A percentile compares a stretch with the other conserved stretches of the same genome.
Evolutionary conservation across 2,329 filamentous ascomycete species (phyloP).

Genomic region (Elsinoe australis): DNA sequence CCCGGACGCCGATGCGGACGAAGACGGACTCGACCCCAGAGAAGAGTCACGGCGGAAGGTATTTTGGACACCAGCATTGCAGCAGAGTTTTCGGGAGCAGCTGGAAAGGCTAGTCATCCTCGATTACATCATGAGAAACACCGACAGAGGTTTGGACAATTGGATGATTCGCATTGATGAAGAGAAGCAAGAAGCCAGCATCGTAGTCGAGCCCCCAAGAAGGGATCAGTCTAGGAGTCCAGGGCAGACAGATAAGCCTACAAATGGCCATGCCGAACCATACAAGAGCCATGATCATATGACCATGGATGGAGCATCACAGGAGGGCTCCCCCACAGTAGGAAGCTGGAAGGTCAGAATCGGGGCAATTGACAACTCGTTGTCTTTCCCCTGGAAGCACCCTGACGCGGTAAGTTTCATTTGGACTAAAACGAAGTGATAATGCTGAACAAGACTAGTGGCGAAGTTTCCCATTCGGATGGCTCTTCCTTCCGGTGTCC

Average conservation of each 20-base stretch:
- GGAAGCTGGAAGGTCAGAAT: conserved; percentile 40
- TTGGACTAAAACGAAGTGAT: conserved; percentile 36
- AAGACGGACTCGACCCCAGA: conserved; percentile 41
- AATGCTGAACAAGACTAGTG: conserved; percentile 40
- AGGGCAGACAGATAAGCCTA: conserved; percentile 26
- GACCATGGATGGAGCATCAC: conserved; percentile 51
- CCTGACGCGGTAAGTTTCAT: conserved; percentile 64
- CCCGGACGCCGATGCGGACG: conserved; percentile 45
- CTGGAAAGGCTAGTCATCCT: conserved; percentile 94
- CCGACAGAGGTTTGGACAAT: conserved; percentile 90
- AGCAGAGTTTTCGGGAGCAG: conserved; percentile 89
- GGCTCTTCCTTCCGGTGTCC: conserved; percentile 94
- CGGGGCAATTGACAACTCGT: conserved; percentile 92
- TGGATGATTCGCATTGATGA: conserved; percentile 99
- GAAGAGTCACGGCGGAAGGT: conserved; percentile 43
- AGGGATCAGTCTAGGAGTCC: conserved; percentile 33
- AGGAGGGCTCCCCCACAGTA: too few relatives aligned
- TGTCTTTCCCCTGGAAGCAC: conserved; percentile 99
- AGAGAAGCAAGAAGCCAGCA: conserved; percentile 71
- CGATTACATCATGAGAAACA: conserved; percentile 99
- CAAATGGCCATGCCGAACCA: conserved; percentile 32
- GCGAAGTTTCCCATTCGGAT: conserved; percentile 92
- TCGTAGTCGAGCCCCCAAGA: conserved; percentile 76
- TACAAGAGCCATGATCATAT: conserved; percentile 64
- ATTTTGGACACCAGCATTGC: conserved; percentile 78